phyloP scores from a whole-genome alignment of 495 filamentous ascomycete species.

The Neurospora sublineolata region DNA sequence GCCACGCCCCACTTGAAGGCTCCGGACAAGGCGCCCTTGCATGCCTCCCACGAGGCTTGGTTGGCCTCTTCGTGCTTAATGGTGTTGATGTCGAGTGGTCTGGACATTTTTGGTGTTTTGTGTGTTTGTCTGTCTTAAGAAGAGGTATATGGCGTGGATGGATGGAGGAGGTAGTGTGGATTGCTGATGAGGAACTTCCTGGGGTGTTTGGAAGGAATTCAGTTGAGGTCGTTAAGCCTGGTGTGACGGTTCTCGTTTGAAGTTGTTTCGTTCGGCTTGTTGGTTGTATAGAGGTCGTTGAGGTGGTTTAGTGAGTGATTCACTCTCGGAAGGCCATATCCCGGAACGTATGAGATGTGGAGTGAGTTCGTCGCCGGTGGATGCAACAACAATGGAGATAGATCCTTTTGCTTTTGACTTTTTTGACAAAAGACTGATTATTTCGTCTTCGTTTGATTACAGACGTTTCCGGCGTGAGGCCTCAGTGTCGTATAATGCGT shows the following conservation, averaged over 20 bases:
- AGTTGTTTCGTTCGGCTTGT: neutral
- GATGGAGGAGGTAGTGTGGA: neutral
- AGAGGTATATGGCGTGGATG: neutral
- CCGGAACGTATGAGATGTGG: neutral
- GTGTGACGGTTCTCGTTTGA: neutral
- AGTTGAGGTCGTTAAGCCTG: neutral
- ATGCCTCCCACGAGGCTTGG: slow-evolving; percentile 50
- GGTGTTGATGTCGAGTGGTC: slow-evolving; percentile 17
- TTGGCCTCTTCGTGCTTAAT: slow-evolving; percentile 45
- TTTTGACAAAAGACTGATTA: neutral
- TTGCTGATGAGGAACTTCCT: neutral
- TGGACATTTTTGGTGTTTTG: slow-evolving; percentile 18
- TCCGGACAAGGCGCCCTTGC: slow-evolving; percentile 46
- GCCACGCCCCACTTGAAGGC: slow-evolving; percentile 56
- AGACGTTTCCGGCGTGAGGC: neutral
- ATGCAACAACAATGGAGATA: neutral
- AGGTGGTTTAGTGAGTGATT: neutral
- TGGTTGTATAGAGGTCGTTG: neutral
- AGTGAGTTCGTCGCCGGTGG: neutral
- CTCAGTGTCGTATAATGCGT: neutral
- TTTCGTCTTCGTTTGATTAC: neutral
- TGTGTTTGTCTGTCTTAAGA: neutral
- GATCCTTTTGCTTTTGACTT: neutral
- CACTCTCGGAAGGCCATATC: neutral
- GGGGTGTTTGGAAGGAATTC: neutral